Evolutionary conservation across 2,329 filamentous ascomycete species (phyloP).

Genomic region (Parascedosporium putredinis): DNA sequence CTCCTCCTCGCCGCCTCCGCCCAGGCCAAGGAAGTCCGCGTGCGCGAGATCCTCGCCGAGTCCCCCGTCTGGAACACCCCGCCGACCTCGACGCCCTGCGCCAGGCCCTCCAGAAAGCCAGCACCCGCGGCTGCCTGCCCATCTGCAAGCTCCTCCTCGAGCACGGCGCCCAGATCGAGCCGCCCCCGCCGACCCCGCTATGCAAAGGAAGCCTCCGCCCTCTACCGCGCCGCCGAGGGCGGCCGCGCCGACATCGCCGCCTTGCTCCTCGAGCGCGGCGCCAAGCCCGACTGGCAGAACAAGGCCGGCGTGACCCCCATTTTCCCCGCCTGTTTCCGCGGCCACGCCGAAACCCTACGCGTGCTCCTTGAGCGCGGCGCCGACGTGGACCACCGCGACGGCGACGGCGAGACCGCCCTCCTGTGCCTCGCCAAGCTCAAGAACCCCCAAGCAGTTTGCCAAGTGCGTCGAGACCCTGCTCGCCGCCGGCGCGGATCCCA

Average conservation of each 20-base stretch:
- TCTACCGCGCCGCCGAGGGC: conserved; percentile 14
- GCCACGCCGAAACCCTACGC: conserved; percentile 1
- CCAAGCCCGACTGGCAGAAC: not conserved
- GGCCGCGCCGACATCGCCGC: conserved; percentile 11
- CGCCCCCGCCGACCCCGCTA: not conserved
- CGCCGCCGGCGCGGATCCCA: conserved; percentile 13
- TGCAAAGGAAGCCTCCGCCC: not conserved
- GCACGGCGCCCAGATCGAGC: conserved; percentile 10
- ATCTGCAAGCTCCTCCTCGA: conserved; percentile 2
- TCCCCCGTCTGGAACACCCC: conserved; percentile 3
- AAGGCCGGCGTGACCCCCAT: conserved; percentile 1
- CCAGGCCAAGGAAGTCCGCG: conserved; percentile 5
- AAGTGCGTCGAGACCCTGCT: conserved; percentile 9
- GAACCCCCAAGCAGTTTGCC: not conserved
- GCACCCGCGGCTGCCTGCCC: conserved; percentile 1
- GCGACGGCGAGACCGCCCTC: not conserved
- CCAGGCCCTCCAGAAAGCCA: conserved; percentile 4
- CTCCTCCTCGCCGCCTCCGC: conserved; percentile 6
- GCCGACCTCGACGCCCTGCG: conserved; percentile 6
- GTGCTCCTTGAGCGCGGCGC: conserved; percentile 5
- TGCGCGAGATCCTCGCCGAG: conserved; percentile 8
- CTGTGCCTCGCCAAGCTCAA: conserved; percentile 3
- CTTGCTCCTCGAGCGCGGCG: conserved; percentile 1
- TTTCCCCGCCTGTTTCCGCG: conserved; percentile 1
- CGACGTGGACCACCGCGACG: not conserved